phyloP scores from a whole-genome alignment of 2,329 filamentous ascomycete species.

The Exserohilum rostratum region DNA sequence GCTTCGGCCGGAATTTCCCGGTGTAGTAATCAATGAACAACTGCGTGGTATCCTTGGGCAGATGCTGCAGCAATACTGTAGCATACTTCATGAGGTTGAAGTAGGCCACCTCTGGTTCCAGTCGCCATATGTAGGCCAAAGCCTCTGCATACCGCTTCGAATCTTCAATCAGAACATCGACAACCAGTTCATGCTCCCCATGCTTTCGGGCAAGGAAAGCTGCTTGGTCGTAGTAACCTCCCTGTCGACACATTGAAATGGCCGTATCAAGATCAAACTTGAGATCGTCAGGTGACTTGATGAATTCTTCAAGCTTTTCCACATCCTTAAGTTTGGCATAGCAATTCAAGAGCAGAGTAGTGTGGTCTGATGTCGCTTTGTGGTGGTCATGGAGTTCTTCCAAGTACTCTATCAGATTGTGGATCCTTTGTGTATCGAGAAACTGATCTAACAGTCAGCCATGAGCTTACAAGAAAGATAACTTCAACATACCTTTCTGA shows the following conservation, averaged over 20 bases:
- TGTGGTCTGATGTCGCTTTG: slow-evolving; percentile 92
- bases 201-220: slow-evolving; percentile 95
- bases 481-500: slow-evolving; percentile 70
- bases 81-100: slow-evolving; percentile 94
- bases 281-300: slow-evolving; percentile 90
- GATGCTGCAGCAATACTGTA: slow-evolving; percentile 85
- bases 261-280: slow-evolving; percentile 98
- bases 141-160: slow-evolving; percentile 89
- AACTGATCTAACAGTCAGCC: slow-evolving; percentile 62
- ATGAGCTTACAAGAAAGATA: not conserved
- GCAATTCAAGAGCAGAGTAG: slow-evolving; percentile 91
- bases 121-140: slow-evolving; percentile 85
- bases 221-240: slow-evolving; percentile 95
- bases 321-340: slow-evolving; percentile 98
- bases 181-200: slow-evolving; percentile 88
- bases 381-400: slow-evolving; percentile 95
- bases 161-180: slow-evolving; percentile 95
- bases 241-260: slow-evolving; percentile 96
- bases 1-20: slow-evolving; percentile 76
- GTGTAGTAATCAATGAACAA: slow-evolving; percentile 96
- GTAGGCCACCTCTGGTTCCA: slow-evolving; percentile 82
- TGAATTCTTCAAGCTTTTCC: slow-evolving; percentile 93
- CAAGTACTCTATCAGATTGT: slow-evolving; percentile 95
- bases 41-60: slow-evolving; percentile 78
- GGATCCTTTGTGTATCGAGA: slow-evolving; percentile 94